A percentile compares a stretch with the other conserved stretches of the same genome.
These are phyloP conservation scores for Passalora sequoiae DNA, from an alignment of 2,329 filamentous ascomycete genomes.

Conservation along the genomic window DNA sequence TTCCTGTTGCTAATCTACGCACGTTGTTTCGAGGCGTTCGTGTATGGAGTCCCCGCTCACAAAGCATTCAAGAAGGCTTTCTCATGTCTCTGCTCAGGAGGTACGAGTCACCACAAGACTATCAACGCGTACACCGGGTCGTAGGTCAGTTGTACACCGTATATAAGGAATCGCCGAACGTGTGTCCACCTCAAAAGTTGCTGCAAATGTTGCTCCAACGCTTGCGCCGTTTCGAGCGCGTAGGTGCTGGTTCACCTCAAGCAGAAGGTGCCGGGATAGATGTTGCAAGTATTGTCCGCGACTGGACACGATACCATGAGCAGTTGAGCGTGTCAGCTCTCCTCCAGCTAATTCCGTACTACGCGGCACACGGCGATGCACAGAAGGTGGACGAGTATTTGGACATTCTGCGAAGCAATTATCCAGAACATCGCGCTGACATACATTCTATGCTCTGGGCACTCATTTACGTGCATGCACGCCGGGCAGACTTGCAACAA, in stretches of 20 bases:
- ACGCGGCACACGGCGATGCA: slow-evolving; percentile 34
- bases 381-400: slow-evolving; percentile 34
- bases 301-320: slow-evolving; percentile 26
- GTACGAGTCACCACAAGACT: background rate
- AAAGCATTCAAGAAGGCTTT: background rate
- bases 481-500: slow-evolving; percentile 57
- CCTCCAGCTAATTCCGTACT: slow-evolving; percentile 22
- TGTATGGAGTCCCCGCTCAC: background rate
- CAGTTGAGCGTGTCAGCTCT: slow-evolving; percentile 18
- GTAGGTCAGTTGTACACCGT: background rate
- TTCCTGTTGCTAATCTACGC: too few relatives aligned
- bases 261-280: too few relatives aligned
- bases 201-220: background rate
- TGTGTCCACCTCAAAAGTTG: background rate
- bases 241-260: too few relatives aligned
- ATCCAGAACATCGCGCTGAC: slow-evolving; percentile 21
- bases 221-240: background rate
- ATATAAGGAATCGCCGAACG: background rate
- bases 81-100: background rate
- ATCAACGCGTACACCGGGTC: background rate
- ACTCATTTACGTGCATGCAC: slow-evolving; percentile 66
- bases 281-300: too few relatives aligned
- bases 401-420: slow-evolving; percentile 25
- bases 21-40: background rate
- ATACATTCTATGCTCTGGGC: slow-evolving; percentile 36